These are phyloP conservation scores for Talaromyces sp. DNA, from an alignment of 2,329 filamentous ascomycete genomes.

Conservation along the genomic window DNA sequence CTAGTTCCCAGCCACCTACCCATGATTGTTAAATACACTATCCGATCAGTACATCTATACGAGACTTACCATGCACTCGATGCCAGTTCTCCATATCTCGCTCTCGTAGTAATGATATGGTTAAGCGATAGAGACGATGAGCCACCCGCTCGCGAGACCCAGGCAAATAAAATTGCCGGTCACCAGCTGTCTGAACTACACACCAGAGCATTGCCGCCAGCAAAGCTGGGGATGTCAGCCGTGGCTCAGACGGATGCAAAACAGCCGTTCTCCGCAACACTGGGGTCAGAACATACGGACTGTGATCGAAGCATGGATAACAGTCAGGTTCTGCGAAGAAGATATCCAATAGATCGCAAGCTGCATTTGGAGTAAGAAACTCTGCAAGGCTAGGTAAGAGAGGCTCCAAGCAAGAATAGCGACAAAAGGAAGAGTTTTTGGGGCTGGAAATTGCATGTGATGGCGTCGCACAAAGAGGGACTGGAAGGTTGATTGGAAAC, in stretches of 20 bases:
- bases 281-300: neutral
- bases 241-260: neutral
- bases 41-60: neutral
- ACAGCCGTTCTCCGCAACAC: neutral
- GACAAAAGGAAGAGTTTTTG: neutral
- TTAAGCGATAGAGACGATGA: neutral
- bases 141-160: constrained; percentile 39
- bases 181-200: constrained; percentile 48
- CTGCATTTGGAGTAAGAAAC: neutral
- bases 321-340: neutral
- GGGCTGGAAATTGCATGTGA: neutral
- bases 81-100: neutral
- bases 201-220: constrained; percentile 50
- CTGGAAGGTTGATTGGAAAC: neutral
- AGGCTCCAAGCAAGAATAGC: neutral
- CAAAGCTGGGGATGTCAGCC: constrained; percentile 42
- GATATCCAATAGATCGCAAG: neutral
- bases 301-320: neutral
- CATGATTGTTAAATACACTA: neutral
- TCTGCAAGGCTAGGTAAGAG: neutral
- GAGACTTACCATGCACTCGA: neutral
- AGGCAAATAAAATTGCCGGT: constrained; percentile 41
- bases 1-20: neutral
- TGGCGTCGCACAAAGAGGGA: neutral
- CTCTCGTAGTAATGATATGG: neutral